These are phyloP conservation scores for Cadophora sp. DNA, from an alignment of 2,329 filamentous ascomycete genomes.

Conservation along the genomic window DNA sequence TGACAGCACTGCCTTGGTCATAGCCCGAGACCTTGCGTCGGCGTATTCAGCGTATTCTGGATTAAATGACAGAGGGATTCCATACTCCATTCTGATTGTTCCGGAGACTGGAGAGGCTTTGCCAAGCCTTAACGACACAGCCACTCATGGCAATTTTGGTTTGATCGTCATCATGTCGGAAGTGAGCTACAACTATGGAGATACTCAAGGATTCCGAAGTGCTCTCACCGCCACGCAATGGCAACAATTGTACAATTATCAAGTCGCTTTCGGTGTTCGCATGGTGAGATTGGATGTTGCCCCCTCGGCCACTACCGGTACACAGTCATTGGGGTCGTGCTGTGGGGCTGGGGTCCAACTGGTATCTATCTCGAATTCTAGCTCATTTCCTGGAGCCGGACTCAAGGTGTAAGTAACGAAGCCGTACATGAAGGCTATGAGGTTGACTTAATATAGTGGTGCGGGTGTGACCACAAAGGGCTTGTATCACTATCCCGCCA, in stretches of 20 bases:
- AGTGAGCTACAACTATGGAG: constrained; percentile 55
- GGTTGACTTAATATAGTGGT: constrained; percentile 41
- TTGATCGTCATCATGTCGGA: constrained; percentile 56
- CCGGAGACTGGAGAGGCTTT: constrained; percentile 57
- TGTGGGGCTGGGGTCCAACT: constrained; percentile 55
- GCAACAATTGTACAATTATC: constrained; percentile 62
- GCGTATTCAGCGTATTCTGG: constrained; percentile 58
- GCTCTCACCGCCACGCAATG: constrained; percentile 60
- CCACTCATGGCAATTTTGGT: constrained; percentile 60
- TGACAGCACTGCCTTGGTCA: constrained; percentile 58
- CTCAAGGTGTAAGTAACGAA: constrained; percentile 47
- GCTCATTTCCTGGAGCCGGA: constrained; percentile 60
- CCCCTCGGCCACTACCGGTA: constrained; percentile 57
- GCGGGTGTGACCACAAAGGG: constrained; percentile 57
- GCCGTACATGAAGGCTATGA: not conserved
- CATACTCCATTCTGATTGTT: constrained; percentile 61
- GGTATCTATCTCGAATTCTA: constrained; percentile 59
- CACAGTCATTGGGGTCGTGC: constrained; percentile 48
- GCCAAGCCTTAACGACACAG: constrained; percentile 56
- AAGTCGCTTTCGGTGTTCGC: constrained; percentile 61
- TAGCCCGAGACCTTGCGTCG: constrained; percentile 58
- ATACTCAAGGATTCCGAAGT: constrained; percentile 40
- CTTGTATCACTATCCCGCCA: constrained; percentile 65
- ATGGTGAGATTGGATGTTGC: constrained; percentile 67
- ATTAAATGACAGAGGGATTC: constrained; percentile 66